Conservation (phyloP, 345 rosid species). For the Euphorbia peplus region DNA sequence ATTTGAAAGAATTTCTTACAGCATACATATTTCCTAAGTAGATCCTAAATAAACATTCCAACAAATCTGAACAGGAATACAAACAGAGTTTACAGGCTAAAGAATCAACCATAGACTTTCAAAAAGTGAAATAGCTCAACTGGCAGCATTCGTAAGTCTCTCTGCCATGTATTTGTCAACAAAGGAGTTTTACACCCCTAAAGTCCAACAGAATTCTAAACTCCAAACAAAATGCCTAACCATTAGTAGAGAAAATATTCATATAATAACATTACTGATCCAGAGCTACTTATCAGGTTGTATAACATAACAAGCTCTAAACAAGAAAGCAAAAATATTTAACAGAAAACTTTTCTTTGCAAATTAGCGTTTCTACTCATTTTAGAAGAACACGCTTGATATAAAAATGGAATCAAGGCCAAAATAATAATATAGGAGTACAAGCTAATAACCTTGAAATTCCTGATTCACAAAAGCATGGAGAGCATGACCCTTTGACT, state of each 20-base stretch:
- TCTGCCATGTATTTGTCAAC: background rate
- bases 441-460: slow-evolving; percentile 48
- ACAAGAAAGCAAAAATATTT: background rate
- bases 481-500: slow-evolving; percentile 90
- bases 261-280: background rate
- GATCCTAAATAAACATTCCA: background rate
- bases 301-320: background rate
- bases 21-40: background rate
- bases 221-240: background rate
- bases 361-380: background rate
- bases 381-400: background rate
- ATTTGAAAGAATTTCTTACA: background rate
- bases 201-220: background rate
- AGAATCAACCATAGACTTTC: background rate
- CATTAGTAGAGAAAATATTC: background rate
- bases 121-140: background rate
- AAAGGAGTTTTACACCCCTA: background rate
- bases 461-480: slow-evolving; percentile 76
- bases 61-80: background rate
- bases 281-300: background rate
- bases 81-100: background rate
- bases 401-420: background rate
- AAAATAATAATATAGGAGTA: slow-evolving; percentile 8
- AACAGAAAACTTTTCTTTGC: background rate
- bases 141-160: background rate